Base-by-base conservation (phyloP, 2,329 filamentous ascomycete genomes). In the Fusarium robinianum region DNA sequence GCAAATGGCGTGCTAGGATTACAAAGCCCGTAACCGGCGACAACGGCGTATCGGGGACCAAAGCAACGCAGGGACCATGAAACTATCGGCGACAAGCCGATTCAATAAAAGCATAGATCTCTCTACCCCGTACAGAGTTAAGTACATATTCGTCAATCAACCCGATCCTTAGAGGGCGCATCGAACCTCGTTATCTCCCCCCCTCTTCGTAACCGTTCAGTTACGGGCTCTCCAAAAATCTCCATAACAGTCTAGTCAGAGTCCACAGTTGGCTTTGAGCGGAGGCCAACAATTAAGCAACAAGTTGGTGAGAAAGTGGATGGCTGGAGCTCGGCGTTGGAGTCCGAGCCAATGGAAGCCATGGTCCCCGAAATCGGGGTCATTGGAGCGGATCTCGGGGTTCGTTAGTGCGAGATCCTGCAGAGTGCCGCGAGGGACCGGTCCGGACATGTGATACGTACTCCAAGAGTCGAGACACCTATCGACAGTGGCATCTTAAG, bases 1-100 rank as follows among this genome's bases (percentile, higher is more conserved):
- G 49, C 57, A 59, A 62, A 62, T 62, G 59, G 56, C 59, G 59
- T 62, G 59, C 59, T 62, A 34, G 51, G 39, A 62, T 62, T 55
- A 62, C 55, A 45, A 56, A 62, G 59, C 50, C 55, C 57, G 59
- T 54, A 61, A 59, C 49, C 59, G 59, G 59, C 55, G 49, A 7
- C 36, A n/a, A n/a, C 45, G 46, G 45, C 30, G 34, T 55, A 53
- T 60, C 55, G 57, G 54, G 33, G 37, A 16, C 37, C 18, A 14
- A 19, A 18, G 12, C 12, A 19, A n/a, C n/a, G 24, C 11, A 6
- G 5, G 14, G 24, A 11, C 11, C 43, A 34, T 44, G 34, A 26
- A 41, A 8, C 8, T 38, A 34, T 25, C 29, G 44, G 38, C 16
- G 32, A 27, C 40, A 9, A 57, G 53, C 53, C 48, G 33, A 19